Evolutionary conservation across 1,284 basidiomycete genomes (phyloP).

Genomic region (Xanthoconium separans): DNA sequence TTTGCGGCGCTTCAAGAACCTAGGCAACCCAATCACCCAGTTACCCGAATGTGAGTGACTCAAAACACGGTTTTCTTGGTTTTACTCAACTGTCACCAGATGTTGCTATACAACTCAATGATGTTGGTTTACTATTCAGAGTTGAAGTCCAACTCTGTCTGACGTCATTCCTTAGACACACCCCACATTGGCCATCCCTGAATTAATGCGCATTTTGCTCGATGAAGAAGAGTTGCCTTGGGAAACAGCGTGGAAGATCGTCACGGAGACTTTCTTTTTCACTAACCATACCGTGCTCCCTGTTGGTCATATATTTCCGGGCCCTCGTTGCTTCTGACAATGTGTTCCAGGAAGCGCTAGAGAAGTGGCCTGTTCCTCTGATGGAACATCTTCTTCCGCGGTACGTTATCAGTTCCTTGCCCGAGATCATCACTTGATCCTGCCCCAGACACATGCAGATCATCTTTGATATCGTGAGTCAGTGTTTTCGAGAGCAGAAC

Average conservation of each 20-base stretch:
- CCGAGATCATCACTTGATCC: background rate
- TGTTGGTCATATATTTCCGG: constrained; percentile 38
- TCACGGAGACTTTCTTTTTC: constrained; percentile 88
- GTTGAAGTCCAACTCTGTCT: background rate
- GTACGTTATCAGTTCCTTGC: constrained; percentile 25
- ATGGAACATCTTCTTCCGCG: constrained; percentile 80
- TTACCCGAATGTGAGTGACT: constrained; percentile 72
- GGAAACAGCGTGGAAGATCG: constrained; percentile 83
- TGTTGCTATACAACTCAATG: constrained; percentile 89
- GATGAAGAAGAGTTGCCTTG: constrained; percentile 89
- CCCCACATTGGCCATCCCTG: constrained; percentile 91
- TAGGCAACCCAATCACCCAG: constrained; percentile 70
- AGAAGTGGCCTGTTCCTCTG: constrained; percentile 88
- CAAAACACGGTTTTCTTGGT: background rate
- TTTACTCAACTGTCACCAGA: constrained; percentile 39
- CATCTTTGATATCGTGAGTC: constrained; percentile 82
- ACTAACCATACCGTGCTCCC: constrained; percentile 89
- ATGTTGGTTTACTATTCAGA: constrained; percentile 43
- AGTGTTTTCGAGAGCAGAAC: background rate
- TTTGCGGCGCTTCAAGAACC: constrained; percentile 77
- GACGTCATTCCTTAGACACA: constrained; percentile 61
- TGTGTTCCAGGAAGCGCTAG: constrained; percentile 60
- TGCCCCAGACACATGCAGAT: constrained; percentile 73
- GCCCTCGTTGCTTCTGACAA: background rate
- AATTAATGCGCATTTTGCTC: constrained; percentile 85